Base-by-base conservation (phyloP, 2,329 filamentous ascomycete species). In the Aureobasidium sp. region DNA sequence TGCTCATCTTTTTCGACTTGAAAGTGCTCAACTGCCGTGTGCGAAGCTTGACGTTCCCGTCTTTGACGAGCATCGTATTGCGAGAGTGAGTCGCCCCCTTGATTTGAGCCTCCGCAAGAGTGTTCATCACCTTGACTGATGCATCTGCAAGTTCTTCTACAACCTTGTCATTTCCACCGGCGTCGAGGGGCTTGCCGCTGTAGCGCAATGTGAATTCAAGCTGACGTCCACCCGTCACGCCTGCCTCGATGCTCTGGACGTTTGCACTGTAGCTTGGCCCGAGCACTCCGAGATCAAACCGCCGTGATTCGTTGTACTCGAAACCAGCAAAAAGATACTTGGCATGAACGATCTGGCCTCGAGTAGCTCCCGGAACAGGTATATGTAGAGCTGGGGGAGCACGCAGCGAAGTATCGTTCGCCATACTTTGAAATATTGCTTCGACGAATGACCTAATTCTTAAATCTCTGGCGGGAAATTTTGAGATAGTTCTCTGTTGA, bases 321-420 rank as follows among this genome's bases (percentile, higher is more conserved):
- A 63, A 66, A 2, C 64, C 63, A n/a, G 53, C 42, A 29, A 66
- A 66, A 20, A 62, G 58, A 34, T 66, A 66, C 10, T 52, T 52
- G 37, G 50, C 36, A 8, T 26, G 20, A 9, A 56, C 17, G 23
- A 20, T 41, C 13, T 34, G 37, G 13, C 34, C 27, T 10, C 8
- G 34, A 3, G 27, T 8, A 12, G 13, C 34, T 37, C 26, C 12
- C 3, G 55, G 61, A 39, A 61, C 29, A 20, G 7, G 39, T 6
- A 63, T 36, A 20, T 53, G n/a, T 0, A 63, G 60, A n/a, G 53
- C 59, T 23, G 41, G 58, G 20, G 63, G 59, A 17, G 61, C 59
- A 27, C 61, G 61, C 2, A 62, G 23, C 6, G n/a, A 10, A 17
- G 41, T 23, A 26, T 61, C 50, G 12, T 56, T 57, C 17, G 36